Base-by-base conservation (phyloP, 163 green algal species). In the Chloromonas sp. region DNA sequence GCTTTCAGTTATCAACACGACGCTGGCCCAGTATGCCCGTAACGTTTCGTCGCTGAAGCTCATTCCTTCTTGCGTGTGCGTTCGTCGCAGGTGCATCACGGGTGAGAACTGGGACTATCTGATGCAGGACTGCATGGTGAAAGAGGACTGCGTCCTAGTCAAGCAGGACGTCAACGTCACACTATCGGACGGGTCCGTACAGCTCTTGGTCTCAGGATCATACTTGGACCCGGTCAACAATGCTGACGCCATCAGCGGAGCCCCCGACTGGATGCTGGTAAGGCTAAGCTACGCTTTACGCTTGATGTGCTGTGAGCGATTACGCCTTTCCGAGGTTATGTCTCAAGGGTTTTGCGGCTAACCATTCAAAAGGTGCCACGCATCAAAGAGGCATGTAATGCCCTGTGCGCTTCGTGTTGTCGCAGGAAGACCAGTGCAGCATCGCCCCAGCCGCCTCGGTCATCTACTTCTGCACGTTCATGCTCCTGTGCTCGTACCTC, bases 41-140 rank as follows among this genome's bases (percentile, higher is more conserved):
- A 15, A 11, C 11, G 66, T 11, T 74, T 5, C 11, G 66, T 74
- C 5, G 5, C 5, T 5, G 5, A 11, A 5, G 66, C 11, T 74
- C 66, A 74, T 11, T 74, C 5, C 66, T 11, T 74, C 5, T 74
- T 74, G 66, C 66, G 5, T 74, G 66, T 74, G 5, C 5, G 66
- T 76, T 3, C 57, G 1, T 76, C 15, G 13, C 86, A 89, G 86
- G 61, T 92, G 92, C 85, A 82, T 91, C 11, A 95, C 92, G 1
- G 92, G 92, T 0, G 92, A 95, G 85, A 86, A 79, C 61, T 95
- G 92, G 92, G 89, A 94, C 70, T 89, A 88, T 61, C 86, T 94
- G 78, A 95, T 94, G 92, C 86, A 92, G 80, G 91, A 92, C 78
- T 87, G 80, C 86, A 93, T 92, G 87, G 61, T 91, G n/a, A 87